Base-by-base conservation (phyloP, 2,329 filamentous ascomycete species). In the Diaporthe ilicicola region DNA sequence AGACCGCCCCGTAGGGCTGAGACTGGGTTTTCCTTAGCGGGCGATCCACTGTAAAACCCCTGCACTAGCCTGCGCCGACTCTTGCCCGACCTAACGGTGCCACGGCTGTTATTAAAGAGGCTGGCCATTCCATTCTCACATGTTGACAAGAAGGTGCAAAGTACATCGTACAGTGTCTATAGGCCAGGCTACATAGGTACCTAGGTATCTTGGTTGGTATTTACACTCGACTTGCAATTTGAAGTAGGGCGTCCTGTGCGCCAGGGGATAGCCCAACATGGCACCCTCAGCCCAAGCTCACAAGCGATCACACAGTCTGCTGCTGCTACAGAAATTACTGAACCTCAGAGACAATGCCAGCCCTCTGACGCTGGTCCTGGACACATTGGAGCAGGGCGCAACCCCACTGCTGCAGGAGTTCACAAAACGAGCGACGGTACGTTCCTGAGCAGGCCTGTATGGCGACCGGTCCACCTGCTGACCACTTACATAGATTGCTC, bases 341-440 rank as follows among this genome's bases (percentile, higher is more conserved):
- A 76, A 91, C 77, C 85, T 94, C 69, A 89, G 94, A 73, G 93
- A 96, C 80, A 90, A 90, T 70, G 90, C 92, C 17, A 97, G 94
- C 61, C 95, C 95, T 3, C 90, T 98, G 77, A 98, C 95, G 0
- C 84, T 98, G 32, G 82, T 98, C 3, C 86, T 97, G 70, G 95
- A 98, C 81, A 93, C 88, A 42, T 85, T 98, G 37, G 94, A 97
- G 82, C 94, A 97, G 82, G 90, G 91, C 32, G 93, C 91, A 8
- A 86, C 85, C 37, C 91, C 91, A 0, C 82, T 97, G 4, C 74
- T 95, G 2, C 82, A 84, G 22, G 94, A 97, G 80, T 93, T 95
- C 80, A 89, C 93, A 67, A 84, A 86, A 56, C 88, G 95, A 76
- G 94, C 93, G 68, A 93, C 92, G 84, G 93, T 93, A 75, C 71